Conservation (phyloP, 78 protist genomes). For the Paratrimastix pyriformis region DNA sequence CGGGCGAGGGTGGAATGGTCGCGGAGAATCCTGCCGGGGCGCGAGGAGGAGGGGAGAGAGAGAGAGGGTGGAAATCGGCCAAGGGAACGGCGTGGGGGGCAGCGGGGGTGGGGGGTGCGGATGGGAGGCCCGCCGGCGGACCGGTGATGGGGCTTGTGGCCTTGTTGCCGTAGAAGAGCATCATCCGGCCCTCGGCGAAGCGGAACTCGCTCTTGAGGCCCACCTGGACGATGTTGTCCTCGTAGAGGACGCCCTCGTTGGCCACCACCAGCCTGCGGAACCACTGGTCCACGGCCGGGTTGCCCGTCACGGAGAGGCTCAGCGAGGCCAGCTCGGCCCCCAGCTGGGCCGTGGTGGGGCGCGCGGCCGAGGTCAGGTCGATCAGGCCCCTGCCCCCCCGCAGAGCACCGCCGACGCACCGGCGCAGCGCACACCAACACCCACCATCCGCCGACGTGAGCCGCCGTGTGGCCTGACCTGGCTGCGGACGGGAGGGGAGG, state of each 20-base stretch:
- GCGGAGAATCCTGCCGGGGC: background rate
- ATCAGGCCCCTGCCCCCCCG: background rate
- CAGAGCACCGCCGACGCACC: background rate
- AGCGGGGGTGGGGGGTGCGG: background rate
- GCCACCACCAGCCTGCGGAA: background rate
- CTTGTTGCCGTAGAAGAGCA: slow-evolving; percentile 26
- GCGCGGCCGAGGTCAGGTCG: background rate
- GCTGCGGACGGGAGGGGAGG: no score
- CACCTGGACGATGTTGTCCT: slow-evolving; percentile 5
- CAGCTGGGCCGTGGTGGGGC: background rate
- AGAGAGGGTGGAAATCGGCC: background rate
- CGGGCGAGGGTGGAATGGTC: background rate
- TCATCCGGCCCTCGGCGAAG: slow-evolving; percentile 9
- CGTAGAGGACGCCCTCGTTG: slow-evolving; percentile 23
- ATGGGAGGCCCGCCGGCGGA: background rate
- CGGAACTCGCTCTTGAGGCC: slow-evolving; percentile 17
- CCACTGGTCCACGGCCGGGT: background rate
- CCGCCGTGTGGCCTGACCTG: no score
- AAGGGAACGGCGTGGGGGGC: background rate
- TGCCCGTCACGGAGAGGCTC: background rate
- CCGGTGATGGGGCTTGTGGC: background rate
- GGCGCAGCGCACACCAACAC: no score
- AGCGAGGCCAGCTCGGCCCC: background rate
- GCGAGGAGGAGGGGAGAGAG: background rate
- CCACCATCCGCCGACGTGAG: no score